Conservation (phyloP, 306 rosid genomes). For the Castanospermum australe region DNA sequence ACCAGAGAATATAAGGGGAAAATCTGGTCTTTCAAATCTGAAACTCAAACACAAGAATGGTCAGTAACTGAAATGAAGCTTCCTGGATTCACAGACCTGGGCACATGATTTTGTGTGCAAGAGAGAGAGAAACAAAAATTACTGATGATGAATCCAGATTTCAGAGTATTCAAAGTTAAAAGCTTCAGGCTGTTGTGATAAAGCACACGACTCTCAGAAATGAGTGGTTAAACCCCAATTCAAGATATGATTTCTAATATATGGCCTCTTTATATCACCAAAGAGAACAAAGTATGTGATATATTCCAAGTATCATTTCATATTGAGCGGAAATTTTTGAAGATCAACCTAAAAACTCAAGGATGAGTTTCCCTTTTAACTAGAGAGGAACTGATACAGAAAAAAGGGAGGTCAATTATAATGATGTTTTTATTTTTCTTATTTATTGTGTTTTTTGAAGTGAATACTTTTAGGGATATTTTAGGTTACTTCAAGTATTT, state of each 20-base stretch:
- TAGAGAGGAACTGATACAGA: neutral
- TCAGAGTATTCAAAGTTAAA: neutral
- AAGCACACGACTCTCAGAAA: neutral
- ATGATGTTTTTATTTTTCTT: too few relatives aligned
- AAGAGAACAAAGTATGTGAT: neutral
- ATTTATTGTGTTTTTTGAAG: too few relatives aligned
- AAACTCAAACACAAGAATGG: slow-evolving; percentile 32
- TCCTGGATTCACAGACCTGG: neutral
- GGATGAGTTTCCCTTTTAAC: neutral
- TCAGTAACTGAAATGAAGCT: slow-evolving; percentile 30
- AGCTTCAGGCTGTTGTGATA: neutral
- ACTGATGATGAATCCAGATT: neutral
- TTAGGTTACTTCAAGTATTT: too few relatives aligned
- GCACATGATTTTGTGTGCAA: neutral
- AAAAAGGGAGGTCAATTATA: neutral
- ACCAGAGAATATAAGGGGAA: slow-evolving; percentile 80
- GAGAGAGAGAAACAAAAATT: neutral
- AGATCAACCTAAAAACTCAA: neutral
- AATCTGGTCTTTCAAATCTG: slow-evolving; percentile 91
- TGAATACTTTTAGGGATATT: too few relatives aligned
- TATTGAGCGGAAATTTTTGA: neutral
- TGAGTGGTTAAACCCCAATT: neutral
- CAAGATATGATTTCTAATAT: neutral
- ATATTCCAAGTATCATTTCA: neutral
- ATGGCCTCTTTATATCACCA: neutral